phyloP scores from a whole-genome alignment of 2,329 filamentous ascomycete genomes.

The Trichoderma brevicompactum region DNA sequence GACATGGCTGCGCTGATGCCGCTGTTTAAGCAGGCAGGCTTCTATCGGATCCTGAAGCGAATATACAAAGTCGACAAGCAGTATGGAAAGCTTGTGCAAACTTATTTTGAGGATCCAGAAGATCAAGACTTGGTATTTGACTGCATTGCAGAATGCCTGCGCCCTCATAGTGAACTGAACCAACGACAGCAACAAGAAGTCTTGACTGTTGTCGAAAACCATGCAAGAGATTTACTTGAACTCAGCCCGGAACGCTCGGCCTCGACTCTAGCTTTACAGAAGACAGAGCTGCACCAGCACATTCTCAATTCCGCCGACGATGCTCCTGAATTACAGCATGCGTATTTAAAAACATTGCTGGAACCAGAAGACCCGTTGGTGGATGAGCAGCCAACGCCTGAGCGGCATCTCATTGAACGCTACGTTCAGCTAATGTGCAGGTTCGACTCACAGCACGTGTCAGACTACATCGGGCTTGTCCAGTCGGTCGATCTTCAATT shows the following conservation, averaged over 20 bases:
- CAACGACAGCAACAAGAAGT: conserved; percentile 76
- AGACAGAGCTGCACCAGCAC: conserved; percentile 67
- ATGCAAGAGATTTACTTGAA: conserved; percentile 68
- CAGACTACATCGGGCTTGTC: conserved; percentile 77
- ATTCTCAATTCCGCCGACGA: conserved; percentile 66
- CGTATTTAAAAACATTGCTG: conserved; percentile 76
- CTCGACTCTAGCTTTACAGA: conserved; percentile 63
- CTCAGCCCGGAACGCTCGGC: conserved; percentile 71
- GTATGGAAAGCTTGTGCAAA: conserved; percentile 75
- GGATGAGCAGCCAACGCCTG: conserved; percentile 41
- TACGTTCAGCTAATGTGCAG: conserved; percentile 92
- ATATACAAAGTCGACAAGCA: conserved; percentile 81
- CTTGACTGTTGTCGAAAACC: conserved; percentile 65
- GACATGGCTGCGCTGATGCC: conserved; percentile 77
- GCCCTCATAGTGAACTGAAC: conserved; percentile 63
- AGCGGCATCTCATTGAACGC: conserved; percentile 71
- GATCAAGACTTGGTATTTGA: conserved; percentile 77
- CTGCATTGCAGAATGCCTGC: conserved; percentile 76
- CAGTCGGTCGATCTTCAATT: conserved; percentile 79
- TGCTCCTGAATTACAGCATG: conserved; percentile 68
- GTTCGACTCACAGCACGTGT: conserved; percentile 81
- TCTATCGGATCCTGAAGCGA: conserved; percentile 89
- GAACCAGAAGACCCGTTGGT: conserved; percentile 57
- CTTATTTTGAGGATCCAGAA: conserved; percentile 83
- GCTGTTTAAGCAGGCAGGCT: conserved; percentile 76